These are phyloP conservation scores for Neurospora sp. DNA, from an alignment of 2,329 filamentous ascomycete species.

Conservation along the genomic window DNA sequence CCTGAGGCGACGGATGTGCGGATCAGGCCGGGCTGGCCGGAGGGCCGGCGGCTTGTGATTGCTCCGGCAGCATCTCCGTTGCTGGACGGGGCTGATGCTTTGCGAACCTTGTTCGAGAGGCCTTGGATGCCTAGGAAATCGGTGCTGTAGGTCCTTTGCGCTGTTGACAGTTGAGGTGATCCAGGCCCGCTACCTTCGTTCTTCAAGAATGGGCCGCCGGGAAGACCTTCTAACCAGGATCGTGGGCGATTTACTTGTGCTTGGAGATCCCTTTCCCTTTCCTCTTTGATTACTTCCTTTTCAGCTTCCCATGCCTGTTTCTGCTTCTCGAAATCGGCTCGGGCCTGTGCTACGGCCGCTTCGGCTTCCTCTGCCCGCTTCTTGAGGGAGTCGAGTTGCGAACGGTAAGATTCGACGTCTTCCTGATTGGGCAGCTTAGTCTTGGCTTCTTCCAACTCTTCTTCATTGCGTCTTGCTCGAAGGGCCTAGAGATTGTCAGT, in stretches of 20 bases:
- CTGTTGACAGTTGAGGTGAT: slow-evolving; percentile 41
- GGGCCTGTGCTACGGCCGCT: slow-evolving; percentile 47
- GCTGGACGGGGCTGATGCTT: slow-evolving; percentile 40
- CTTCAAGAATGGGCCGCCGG: slow-evolving; percentile 28
- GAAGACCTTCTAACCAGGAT: slow-evolving; percentile 41
- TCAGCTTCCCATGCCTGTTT: slow-evolving; percentile 29
- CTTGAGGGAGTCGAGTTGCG: slow-evolving; percentile 51
- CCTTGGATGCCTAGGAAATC: slow-evolving; percentile 40
- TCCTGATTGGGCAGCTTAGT: slow-evolving; percentile 54
- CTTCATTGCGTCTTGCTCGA: slow-evolving; percentile 59
- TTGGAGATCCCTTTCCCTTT: slow-evolving; percentile 15
- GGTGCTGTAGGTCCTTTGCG: slow-evolving; percentile 42
- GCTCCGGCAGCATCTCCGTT: slow-evolving; percentile 31
- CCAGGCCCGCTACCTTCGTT: slow-evolving; percentile 39
- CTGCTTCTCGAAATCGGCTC: slow-evolving; percentile 40
- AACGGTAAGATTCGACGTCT: slow-evolving; percentile 50
- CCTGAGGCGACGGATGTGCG: slow-evolving; percentile 27
- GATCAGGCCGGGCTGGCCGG: slow-evolving; percentile 32
- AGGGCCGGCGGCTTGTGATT: slow-evolving; percentile 34
- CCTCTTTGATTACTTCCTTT: slow-evolving; percentile 26
- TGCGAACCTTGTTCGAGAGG: slow-evolving; percentile 32
- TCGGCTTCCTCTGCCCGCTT: slow-evolving; percentile 57
- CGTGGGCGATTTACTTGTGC: slow-evolving; percentile 31
- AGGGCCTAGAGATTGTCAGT: slow-evolving; percentile 42
- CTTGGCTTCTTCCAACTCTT: slow-evolving; percentile 66